Evolutionary conservation across 2,329 filamentous ascomycete genomes (phyloP).

Genomic region (Arthrobotrys entomopaga): DNA sequence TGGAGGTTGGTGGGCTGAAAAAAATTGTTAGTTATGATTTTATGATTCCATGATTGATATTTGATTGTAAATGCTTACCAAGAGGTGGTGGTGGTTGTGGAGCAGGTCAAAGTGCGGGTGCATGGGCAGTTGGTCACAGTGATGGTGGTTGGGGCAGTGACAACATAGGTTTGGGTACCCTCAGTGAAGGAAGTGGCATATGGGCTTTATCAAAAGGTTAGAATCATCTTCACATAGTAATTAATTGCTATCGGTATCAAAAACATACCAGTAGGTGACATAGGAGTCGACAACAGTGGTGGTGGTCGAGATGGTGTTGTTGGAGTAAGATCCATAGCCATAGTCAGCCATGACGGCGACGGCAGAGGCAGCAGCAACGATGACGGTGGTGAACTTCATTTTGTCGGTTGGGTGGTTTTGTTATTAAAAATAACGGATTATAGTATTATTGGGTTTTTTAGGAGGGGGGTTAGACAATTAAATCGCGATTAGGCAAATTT

Average conservation of each 20-base stretch:
- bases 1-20: constrained; percentile 44
- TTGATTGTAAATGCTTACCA: constrained; percentile 30
- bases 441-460: constrained; percentile 36
- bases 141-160: constrained; percentile 50
- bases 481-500: constrained; percentile 53
- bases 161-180: constrained; percentile 40
- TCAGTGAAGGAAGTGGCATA: constrained; percentile 10
- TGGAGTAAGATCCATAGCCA: constrained; percentile 29
- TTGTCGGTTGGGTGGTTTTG: constrained; percentile 50
- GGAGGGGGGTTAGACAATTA: constrained; percentile 47
- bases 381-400: constrained; percentile 54
- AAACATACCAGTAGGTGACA: constrained; percentile 40
- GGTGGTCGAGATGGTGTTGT: constrained; percentile 38
- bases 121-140: constrained; percentile 55
- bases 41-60: constrained; percentile 1
- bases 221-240: too few species aligned
- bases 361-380: constrained; percentile 44
- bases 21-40: constrained; percentile 5
- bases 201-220: too few species aligned
- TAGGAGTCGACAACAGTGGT: constrained; percentile 51
- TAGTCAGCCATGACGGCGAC: constrained; percentile 32
- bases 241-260: too few species aligned
- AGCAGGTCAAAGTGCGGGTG: constrained; percentile 46
- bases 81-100: constrained; percentile 42
- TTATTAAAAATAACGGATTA: constrained; percentile 53